Evolutionary conservation across 2,329 filamentous ascomycete genomes (phyloP).

Genomic region (Aspergillus viridinutans): DNA sequence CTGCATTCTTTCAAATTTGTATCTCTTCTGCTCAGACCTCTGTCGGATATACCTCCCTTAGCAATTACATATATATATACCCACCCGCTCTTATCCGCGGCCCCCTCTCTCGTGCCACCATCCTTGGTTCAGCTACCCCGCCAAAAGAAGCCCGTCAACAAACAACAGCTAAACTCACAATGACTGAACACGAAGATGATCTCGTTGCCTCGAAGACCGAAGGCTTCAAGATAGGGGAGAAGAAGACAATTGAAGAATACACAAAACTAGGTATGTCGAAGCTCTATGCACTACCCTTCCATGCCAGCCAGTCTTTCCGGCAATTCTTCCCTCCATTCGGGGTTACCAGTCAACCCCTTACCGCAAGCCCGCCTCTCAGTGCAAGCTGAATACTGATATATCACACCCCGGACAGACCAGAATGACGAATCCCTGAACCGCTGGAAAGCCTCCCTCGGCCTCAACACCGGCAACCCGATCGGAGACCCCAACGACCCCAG

Average conservation of each 20-base stretch:
- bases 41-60: not conserved
- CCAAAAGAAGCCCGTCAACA: slow-evolving; percentile 5
- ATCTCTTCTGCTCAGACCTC: not conserved
- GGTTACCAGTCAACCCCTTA: not conserved
- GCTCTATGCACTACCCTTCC: not conserved
- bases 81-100: not conserved
- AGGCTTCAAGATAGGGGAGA: slow-evolving; percentile 97
- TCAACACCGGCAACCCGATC: slow-evolving; percentile 66
- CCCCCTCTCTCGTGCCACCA: not conserved
- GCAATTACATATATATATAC: not conserved
- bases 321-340: not conserved
- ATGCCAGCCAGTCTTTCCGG: not conserved
- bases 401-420: slow-evolving; percentile 45
- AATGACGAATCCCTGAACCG: slow-evolving; percentile 92
- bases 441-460: slow-evolving; percentile 94
- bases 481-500: slow-evolving; percentile 77
- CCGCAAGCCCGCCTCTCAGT: not conserved
- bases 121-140: slow-evolving; percentile 12
- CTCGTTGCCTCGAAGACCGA: slow-evolving; percentile 81
- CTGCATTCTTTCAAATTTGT: not conserved
- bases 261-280: slow-evolving; percentile 74
- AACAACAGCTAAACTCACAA: slow-evolving; percentile 37
- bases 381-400: slow-evolving; percentile 18
- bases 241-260: slow-evolving; percentile 96
- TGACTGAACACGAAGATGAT: slow-evolving; percentile 74